Conservation (phyloP, 768 basidiomycete genomes). For the Pleurotus tuoliensis region DNA sequence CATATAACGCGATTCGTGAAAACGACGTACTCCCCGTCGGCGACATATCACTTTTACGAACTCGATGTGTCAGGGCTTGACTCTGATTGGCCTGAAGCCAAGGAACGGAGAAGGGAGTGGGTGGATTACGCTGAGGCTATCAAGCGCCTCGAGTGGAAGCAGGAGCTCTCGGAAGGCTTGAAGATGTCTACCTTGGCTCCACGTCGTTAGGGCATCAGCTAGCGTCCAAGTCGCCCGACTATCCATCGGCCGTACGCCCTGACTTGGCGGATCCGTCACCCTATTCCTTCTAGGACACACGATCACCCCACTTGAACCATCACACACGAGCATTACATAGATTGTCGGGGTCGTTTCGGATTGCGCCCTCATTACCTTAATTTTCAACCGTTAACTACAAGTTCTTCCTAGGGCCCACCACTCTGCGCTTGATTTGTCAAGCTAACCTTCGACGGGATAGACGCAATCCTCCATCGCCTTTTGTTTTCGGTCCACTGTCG, state of each 20-base stretch:
- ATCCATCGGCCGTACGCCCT: neutral
- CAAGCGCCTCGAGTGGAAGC: constrained; percentile 74
- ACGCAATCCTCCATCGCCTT: neutral
- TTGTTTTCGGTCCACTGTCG: neutral
- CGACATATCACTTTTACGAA: constrained; percentile 89
- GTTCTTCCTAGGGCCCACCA: neutral
- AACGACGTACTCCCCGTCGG: constrained; percentile 73
- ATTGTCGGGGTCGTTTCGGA: neutral
- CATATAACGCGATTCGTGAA: constrained; percentile 81
- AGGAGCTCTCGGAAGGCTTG: constrained; percentile 77
- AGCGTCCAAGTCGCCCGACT: neutral
- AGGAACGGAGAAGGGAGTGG: constrained; percentile 82
- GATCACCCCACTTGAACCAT: neutral
- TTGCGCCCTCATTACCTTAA: constrained; percentile 3
- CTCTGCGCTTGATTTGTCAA: neutral
- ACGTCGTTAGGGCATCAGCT: constrained; percentile 30
- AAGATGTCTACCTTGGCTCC: constrained; percentile 68
- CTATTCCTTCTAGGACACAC: neutral
- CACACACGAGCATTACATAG: constrained; percentile 6
- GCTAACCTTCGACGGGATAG: neutral
- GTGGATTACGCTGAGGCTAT: constrained; percentile 83
- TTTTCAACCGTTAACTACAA: neutral
- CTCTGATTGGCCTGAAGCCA: constrained; percentile 75
- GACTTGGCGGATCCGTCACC: neutral
- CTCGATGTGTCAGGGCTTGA: constrained; percentile 78